Percentiles rank a stretch among this genome's conserved stretches.
These are phyloP conservation scores for Obba rivulosa DNA, from an alignment of 768 basidiomycete genomes.

Conservation along the genomic window DNA sequence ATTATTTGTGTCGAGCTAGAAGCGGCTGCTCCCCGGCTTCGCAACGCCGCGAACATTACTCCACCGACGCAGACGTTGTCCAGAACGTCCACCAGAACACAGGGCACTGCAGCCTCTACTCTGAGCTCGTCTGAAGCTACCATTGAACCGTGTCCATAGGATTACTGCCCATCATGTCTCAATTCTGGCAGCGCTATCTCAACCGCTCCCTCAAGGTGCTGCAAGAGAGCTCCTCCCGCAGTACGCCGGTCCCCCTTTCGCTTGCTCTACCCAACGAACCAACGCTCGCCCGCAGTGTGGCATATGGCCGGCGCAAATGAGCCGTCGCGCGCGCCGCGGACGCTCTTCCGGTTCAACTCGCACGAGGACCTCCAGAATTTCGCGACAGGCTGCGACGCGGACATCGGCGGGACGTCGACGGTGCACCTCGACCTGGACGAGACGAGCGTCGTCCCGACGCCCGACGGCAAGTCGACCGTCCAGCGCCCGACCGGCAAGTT, in stretches of 20 bases:
- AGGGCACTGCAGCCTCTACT: too few species aligned
- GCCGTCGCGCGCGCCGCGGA: constrained; percentile 54
- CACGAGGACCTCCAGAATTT: constrained; percentile 53
- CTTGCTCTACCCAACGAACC: background rate
- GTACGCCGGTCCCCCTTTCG: constrained; percentile 22
- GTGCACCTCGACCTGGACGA: constrained; percentile 71
- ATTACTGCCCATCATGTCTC: constrained; percentile 16
- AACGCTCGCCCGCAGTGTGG: constrained; percentile 40
- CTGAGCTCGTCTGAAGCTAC: too few species aligned
- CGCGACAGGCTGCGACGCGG: constrained; percentile 79
- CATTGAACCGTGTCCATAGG: too few species aligned
- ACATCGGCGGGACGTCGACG: constrained; percentile 81
- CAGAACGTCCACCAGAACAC: too few species aligned
- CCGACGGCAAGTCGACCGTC: constrained; percentile 12
- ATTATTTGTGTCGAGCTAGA: too few species aligned
- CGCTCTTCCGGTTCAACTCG: constrained; percentile 62
- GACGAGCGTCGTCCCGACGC: constrained; percentile 28
- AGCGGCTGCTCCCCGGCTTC: too few species aligned
- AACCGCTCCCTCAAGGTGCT: constrained; percentile 34
- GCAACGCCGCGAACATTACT: too few species aligned
- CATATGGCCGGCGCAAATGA: constrained; percentile 74
- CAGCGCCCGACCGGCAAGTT: constrained; percentile 62
- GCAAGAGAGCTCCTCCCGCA: constrained; percentile 36
- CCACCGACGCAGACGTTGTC: too few species aligned
- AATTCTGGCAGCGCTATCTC: constrained; percentile 24